Base-by-base conservation (phyloP, 371 early-diverging fungal species). In the Mucor mucedo region DNA sequence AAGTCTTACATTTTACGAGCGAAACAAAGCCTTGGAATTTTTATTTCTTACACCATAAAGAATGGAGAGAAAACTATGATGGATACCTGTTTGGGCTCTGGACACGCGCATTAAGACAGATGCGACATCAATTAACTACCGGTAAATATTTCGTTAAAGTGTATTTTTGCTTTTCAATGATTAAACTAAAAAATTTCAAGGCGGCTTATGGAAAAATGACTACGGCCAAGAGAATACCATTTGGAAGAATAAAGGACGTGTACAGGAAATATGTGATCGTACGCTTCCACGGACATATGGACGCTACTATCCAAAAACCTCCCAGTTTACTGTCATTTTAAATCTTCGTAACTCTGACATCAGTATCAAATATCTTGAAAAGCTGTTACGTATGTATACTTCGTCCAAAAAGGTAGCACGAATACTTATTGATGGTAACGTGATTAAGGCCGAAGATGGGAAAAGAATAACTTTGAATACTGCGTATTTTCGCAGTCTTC, bases 11-110 rank as follows among this genome's bases (percentile, higher is more conserved):
- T 56, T 76, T 59, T 58, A 76, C 77, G 0, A 73, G 73, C 38
- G 73, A 71, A 60, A 73, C 71, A 9, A 76, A 76, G 50, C 77
- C 77, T 21, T 73, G 77, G 77, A 70, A 72, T 35, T 73, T 73
- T 29, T 59, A 71, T 56, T 73, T 71, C 50, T 53, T 64, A 13
- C 67, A 73, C 21, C 63, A 76, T 35, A 55, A 56, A n/a, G 71
- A 70, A 52, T 76, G 77, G 73, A 52, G 65, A 53, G 69, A 76
- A 21, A 76, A 76, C 33, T 76, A 70, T 39, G 77, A 76, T 49
- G 64, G 68, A 5, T 62, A 66, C 29, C 27, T 73, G 9, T 76
- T 76, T 52, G 65, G 70, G 10, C n/a, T 64, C 38, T 76, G 73
- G 70, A 65, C 66, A 14, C 55, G 69, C 3, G 45, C 55, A 10